Evolutionary conservation across 768 basidiomycete species (phyloP).

Genomic region (Phlebiopsis flavidoalba): DNA sequence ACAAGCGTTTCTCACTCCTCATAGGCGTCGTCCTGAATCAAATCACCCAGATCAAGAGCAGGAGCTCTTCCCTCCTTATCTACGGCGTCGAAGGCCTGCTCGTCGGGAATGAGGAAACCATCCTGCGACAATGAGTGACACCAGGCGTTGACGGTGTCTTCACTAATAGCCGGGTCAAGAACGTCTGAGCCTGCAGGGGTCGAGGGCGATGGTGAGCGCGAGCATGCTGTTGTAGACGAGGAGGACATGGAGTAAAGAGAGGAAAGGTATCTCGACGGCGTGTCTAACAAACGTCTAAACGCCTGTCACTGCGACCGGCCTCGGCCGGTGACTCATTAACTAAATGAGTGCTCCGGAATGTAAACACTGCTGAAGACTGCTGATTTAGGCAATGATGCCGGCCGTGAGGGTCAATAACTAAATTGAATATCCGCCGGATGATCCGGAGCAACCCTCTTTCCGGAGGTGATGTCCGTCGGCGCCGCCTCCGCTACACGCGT

Average conservation of each 20-base stretch:
- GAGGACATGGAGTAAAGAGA: slow-evolving; percentile 43
- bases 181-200: slow-evolving; percentile 62
- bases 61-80: slow-evolving; percentile 45
- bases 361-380: not conserved
- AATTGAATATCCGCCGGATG: not conserved
- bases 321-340: not conserved
- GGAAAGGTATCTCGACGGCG: not conserved
- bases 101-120: slow-evolving; percentile 34
- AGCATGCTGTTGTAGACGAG: slow-evolving; percentile 50
- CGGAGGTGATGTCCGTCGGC: not conserved
- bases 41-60: slow-evolving; percentile 67
- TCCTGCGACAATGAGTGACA: slow-evolving; percentile 42
- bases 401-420: too few relatives aligned
- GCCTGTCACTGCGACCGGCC: not conserved
- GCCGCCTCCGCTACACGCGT: slow-evolving; percentile 1
- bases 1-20: slow-evolving; percentile 53
- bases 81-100: slow-evolving; percentile 29
- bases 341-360: not conserved
- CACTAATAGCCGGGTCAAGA: slow-evolving; percentile 45
- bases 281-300: slow-evolving; percentile 2
- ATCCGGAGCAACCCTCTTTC: not conserved
- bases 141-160: slow-evolving; percentile 55
- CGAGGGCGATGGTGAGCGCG: slow-evolving; percentile 67
- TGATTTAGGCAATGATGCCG: too few relatives aligned
- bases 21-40: slow-evolving; percentile 70